These are phyloP conservation scores for Mucor plumbeus DNA, from an alignment of 371 early-diverging fungal genomes.

Conservation along the genomic window DNA sequence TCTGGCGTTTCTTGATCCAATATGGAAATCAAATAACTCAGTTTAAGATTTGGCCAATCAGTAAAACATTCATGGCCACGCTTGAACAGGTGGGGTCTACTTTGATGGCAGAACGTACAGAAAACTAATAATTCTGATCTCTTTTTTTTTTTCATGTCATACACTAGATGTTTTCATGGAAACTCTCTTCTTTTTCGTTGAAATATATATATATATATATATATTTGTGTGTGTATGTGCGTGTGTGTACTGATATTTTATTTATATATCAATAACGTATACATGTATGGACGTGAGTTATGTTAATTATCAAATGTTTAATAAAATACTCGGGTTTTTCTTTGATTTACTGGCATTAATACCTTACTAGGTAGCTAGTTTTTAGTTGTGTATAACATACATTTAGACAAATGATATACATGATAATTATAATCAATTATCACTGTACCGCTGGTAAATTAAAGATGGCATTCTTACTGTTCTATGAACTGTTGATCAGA, in stretches of 20 bases:
- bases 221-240: no score
- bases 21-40: not conserved
- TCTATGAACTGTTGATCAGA: conserved; percentile 1
- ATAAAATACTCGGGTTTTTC: no score
- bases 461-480: not conserved
- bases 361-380: not conserved
- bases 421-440: not conserved
- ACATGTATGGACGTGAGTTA: no score
- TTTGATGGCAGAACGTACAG: conserved; percentile 16
- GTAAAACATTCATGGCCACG: conserved; percentile 15
- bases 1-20: conserved; percentile 14
- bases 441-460: not conserved
- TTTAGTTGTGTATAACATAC: not conserved
- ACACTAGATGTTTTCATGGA: not conserved
- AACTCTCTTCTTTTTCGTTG: not conserved
- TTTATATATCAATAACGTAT: no score
- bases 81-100: conserved; percentile 5
- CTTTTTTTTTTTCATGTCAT: conserved; percentile 4
- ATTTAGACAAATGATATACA: not conserved
- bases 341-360: not conserved
- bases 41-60: conserved; percentile 18
- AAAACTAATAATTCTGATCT: conserved; percentile 26
- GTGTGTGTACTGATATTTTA: not conserved
- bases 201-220: not conserved
- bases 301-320: no score